Evolutionary conservation across 2,329 filamentous ascomycete species (phyloP).

Genomic region (Emericellopsis cladophorae): DNA sequence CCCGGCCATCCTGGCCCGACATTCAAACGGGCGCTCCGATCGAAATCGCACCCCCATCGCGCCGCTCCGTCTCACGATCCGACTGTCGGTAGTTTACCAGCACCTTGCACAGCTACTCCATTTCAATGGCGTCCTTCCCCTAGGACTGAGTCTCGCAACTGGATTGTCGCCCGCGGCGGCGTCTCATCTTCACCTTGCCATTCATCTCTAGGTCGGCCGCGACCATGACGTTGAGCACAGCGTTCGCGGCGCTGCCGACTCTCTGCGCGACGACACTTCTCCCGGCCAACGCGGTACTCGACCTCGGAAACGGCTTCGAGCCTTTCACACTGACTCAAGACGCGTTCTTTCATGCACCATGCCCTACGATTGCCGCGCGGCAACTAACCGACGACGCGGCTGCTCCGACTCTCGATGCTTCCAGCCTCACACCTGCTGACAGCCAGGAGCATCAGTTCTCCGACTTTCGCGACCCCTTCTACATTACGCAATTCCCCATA

Average conservation of each 20-base stretch:
- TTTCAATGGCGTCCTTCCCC: neutral
- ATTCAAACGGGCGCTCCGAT: no score
- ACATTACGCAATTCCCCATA: slow-evolving; percentile 84
- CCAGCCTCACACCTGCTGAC: slow-evolving; percentile 14
- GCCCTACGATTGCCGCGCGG: slow-evolving; percentile 11
- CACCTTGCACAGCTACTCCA: neutral
- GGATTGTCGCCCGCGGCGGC: neutral
- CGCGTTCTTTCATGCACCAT: slow-evolving; percentile 37
- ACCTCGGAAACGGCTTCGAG: slow-evolving; percentile 34
- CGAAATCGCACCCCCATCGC: neutral
- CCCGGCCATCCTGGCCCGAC: no score
- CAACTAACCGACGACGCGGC: slow-evolving; percentile 4
- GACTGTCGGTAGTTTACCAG: no score
- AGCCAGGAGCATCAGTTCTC: slow-evolving; percentile 32
- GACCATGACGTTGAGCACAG: slow-evolving; percentile 1
- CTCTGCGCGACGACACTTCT: slow-evolving; percentile 28
- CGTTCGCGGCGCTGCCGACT: slow-evolving; percentile 12
- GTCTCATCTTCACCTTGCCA: neutral
- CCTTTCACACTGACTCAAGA: slow-evolving; percentile 45
- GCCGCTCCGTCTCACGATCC: neutral
- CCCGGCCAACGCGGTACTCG: slow-evolving; percentile 30
- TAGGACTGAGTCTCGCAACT: neutral
- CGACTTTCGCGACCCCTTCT: slow-evolving; percentile 76
- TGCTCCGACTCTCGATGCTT: slow-evolving; percentile 22
- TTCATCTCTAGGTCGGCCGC: slow-evolving; percentile 6